Base-by-base conservation (phyloP, 106 monocot species). In the Platanthera guangdongensis region DNA sequence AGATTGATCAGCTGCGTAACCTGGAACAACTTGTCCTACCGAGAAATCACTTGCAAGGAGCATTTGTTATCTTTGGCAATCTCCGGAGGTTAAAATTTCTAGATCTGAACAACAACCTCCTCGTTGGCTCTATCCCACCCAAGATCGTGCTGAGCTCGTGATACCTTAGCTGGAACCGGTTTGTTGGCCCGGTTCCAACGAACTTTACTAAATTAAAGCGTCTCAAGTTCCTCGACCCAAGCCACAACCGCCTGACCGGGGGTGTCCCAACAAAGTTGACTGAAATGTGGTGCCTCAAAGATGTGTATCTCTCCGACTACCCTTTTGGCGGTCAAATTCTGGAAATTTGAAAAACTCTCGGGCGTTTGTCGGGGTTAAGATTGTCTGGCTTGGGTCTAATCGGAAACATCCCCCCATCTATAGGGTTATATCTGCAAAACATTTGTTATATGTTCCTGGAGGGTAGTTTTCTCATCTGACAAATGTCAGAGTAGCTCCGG, bases 271-370 rank as follows among this genome's bases (percentile, higher is more conserved):
- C 52, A 10, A 77, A 81, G 49, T 50, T 89, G 57, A 82, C 81
- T 10, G 83, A 67, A 59, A 85, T 92, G 89, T 67, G 21, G 51
- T 72, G 60, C 11, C 73, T 92, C 13, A 83, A 69, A 50, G 92
- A 89, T 72, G 19, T 92, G 4, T 76, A 87, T 59, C 84, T 92
- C 54, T 89, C 87, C 79, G 81, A 85, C 25, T 89, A 92, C 83
- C 75, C 54, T 4, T 73, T 92, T 6, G 92, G 92, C 0, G 92
- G 87, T 0, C 47, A 51, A 14, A 81, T 92, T 8, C 92, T 89
- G 68, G 91, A 84, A 49, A 81, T 8, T 89, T 89, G 68, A 88
- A 84, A 49, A 81, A 81, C 75, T 13, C 74, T 87, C 3, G 83
- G 79, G 74, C 81, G 84, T 22, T 72, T 86, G 45, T 30, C 83